These are phyloP conservation scores for Pestalotiopsis sp. DNA, from an alignment of 2,329 filamentous ascomycete species.

Conservation along the genomic window DNA sequence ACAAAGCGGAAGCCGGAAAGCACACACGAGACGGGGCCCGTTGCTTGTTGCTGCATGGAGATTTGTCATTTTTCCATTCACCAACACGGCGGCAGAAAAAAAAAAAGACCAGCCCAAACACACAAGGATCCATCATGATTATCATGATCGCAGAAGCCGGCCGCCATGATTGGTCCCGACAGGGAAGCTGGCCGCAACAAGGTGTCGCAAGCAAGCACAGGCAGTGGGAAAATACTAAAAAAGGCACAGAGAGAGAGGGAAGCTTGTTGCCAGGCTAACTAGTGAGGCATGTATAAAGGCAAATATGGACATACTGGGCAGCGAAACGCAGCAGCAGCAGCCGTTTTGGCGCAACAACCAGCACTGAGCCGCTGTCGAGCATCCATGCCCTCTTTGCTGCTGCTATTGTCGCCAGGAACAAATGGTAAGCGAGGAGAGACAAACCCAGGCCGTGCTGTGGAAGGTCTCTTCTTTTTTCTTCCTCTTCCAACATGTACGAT, in stretches of 20 bases:
- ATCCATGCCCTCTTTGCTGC: not conserved
- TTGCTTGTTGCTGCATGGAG: not conserved
- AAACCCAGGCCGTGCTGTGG: not conserved
- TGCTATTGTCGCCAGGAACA: not conserved
- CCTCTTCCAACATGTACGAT: not conserved
- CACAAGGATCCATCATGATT: not conserved
- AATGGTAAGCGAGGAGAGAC: not conserved
- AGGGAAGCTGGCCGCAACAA: not conserved
- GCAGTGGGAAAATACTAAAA: not conserved
- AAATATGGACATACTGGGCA: not conserved
- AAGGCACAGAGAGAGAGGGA: not conserved
- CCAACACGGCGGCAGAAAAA: not conserved
- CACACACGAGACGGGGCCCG: not conserved
- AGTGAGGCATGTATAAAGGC: not conserved
- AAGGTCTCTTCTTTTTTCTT: not conserved
- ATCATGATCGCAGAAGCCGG: not conserved
- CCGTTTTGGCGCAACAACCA: not conserved
- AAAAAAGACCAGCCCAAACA: not conserved
- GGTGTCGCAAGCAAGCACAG: not conserved
- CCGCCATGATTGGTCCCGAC: slow-evolving; percentile 6
- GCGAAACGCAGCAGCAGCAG: not conserved
- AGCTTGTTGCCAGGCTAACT: slow-evolving; percentile 2
- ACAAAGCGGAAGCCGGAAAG: not conserved
- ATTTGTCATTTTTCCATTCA: not conserved
- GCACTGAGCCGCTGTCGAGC: not conserved